Conservation (phyloP, 176 grass and related monocot species). For the Phragmites australis region DNA sequence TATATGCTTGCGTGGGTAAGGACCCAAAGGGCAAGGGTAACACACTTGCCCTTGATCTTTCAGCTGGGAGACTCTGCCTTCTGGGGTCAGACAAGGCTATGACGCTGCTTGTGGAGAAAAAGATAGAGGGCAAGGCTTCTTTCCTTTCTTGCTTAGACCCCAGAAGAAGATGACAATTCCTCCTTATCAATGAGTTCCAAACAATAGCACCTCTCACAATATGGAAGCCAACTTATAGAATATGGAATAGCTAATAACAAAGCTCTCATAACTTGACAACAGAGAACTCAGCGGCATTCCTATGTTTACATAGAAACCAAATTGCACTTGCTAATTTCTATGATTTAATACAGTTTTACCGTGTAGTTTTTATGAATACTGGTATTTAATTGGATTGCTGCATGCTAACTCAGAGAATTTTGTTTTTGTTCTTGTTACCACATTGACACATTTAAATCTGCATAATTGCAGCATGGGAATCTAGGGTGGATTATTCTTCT, state of each 20-base stretch:
- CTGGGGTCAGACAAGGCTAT: not conserved
- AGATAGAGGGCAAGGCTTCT: not conserved
- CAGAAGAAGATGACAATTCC: not conserved
- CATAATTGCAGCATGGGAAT: not conserved
- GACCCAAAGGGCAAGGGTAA: not conserved
- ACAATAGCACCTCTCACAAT: not conserved
- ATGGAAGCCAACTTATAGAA: too few species aligned
- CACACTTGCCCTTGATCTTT: not conserved
- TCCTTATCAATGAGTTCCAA: not conserved
- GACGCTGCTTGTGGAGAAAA: not conserved
- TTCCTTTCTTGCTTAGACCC: not conserved
- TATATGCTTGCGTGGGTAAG: not conserved
- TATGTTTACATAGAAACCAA: not conserved
- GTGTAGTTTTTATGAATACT: not conserved
- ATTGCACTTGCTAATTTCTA: not conserved
- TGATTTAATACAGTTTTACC: not conserved
- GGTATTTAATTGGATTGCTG: conserved; percentile 3
- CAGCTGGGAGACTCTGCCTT: not conserved
- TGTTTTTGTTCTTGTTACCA: not conserved
- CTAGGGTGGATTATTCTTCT: too few species aligned
- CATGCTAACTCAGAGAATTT: not conserved
- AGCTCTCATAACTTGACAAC: not conserved
- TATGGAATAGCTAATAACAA: not conserved
- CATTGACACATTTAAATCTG: not conserved
- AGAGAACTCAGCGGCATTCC: not conserved